These are phyloP conservation scores for Argentina anserina DNA, from an alignment of 306 rosid species.

Conservation along the genomic window DNA sequence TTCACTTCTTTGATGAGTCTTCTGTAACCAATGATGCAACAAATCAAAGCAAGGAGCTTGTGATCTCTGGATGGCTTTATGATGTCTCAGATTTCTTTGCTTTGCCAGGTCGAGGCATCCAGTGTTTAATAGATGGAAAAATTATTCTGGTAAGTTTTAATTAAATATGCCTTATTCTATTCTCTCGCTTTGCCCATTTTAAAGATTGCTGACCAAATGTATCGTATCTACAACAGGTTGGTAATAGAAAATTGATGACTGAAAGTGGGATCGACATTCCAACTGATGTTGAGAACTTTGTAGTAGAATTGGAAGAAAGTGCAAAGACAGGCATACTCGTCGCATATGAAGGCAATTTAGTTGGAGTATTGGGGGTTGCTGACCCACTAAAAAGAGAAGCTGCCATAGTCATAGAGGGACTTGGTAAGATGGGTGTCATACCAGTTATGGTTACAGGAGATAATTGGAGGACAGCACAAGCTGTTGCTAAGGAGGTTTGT, in stretches of 20 bases:
- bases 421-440: conserved; percentile 76
- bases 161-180: neutral
- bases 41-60: conserved; percentile 35
- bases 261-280: conserved; percentile 71
- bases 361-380: conserved; percentile 86
- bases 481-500: conserved; percentile 87
- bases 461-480: conserved; percentile 91
- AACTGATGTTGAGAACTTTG: conserved; percentile 60
- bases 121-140: conserved; percentile 62
- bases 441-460: conserved; percentile 98
- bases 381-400: conserved; percentile 98
- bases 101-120: conserved; percentile 84
- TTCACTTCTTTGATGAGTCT: conserved; percentile 78
- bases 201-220: conserved; percentile 31
- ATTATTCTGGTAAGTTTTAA: conserved; percentile 50
- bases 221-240: conserved; percentile 57
- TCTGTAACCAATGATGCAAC: conserved; percentile 40
- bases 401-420: conserved; percentile 83
- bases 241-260: conserved; percentile 80
- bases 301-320: conserved; percentile 82
- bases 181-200: conserved; percentile 18
- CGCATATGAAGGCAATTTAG: conserved; percentile 51
- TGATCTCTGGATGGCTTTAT: conserved; percentile 69
- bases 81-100: conserved; percentile 76
- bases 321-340: conserved; percentile 89